Evolutionary conservation across 768 basidiomycete genomes (phyloP).

Genomic region (Suillus discolor): DNA sequence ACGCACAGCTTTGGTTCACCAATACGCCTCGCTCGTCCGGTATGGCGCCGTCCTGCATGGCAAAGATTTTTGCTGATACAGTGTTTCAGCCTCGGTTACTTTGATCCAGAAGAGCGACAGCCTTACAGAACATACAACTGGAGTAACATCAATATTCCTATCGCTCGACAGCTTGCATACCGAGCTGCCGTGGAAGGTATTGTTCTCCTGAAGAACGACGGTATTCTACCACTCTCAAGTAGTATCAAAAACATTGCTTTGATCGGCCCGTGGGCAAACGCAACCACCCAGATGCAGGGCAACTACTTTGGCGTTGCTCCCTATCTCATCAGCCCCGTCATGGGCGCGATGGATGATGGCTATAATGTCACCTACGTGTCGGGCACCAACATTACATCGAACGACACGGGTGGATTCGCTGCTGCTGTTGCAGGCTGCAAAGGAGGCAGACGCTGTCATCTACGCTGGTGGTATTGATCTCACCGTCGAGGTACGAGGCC

Average conservation of each 20-base stretch:
- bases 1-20: conserved; percentile 43
- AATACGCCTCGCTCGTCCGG: conserved; percentile 58
- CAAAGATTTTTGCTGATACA: background rate
- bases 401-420: conserved; percentile 47
- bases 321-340: conserved; percentile 55
- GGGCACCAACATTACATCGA: conserved; percentile 45
- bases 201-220: conserved; percentile 66
- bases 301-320: conserved; percentile 59
- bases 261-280: conserved; percentile 61
- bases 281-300: conserved; percentile 58
- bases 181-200: conserved; percentile 55
- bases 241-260: conserved; percentile 53
- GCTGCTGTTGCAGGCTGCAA: conserved; percentile 52
- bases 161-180: conserved; percentile 50
- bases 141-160: conserved; percentile 49
- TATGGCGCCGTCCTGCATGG: conserved; percentile 22
- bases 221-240: conserved; percentile 52
- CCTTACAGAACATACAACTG: conserved; percentile 54
- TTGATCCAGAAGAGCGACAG: conserved; percentile 51
- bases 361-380: conserved; percentile 44
- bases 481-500: conserved; percentile 48
- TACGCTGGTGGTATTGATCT: conserved; percentile 59
- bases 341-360: conserved; percentile 49
- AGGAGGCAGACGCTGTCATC: conserved; percentile 50
- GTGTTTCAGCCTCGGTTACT: conserved; percentile 52